Evolutionary conservation across 2,329 filamentous ascomycete genomes (phyloP).

Genomic region (Fusarium albosuccineum): DNA sequence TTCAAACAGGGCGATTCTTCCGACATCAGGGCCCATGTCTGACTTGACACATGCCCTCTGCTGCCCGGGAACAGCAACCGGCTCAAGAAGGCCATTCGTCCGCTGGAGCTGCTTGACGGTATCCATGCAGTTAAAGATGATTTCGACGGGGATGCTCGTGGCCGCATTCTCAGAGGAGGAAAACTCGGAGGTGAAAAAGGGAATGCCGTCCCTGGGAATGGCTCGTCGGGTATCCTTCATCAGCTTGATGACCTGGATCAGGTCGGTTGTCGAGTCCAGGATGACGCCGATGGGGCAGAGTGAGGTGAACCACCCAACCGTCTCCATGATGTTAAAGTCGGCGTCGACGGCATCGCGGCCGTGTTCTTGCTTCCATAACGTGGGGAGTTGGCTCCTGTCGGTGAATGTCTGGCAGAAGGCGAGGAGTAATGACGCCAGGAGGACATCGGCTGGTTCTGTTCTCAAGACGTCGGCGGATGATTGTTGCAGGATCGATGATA

Average conservation of each 20-base stretch:
- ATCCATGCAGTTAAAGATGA: slow-evolving; percentile 70
- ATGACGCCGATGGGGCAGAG: slow-evolving; percentile 64
- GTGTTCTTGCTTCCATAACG: slow-evolving; percentile 67
- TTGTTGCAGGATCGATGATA: slow-evolving; percentile 58
- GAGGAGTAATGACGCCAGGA: slow-evolving; percentile 66
- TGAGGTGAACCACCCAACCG: slow-evolving; percentile 72
- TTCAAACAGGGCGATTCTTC: slow-evolving; percentile 65
- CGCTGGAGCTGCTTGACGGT: slow-evolving; percentile 62
- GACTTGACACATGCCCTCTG: slow-evolving; percentile 55
- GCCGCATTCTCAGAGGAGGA: slow-evolving; percentile 50
- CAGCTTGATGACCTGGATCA: slow-evolving; percentile 64
- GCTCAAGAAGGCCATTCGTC: slow-evolving; percentile 63
- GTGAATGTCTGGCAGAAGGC: slow-evolving; percentile 69
- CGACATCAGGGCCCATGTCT: slow-evolving; percentile 60
- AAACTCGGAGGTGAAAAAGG: slow-evolving; percentile 63
- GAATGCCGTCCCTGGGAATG: slow-evolving; percentile 59
- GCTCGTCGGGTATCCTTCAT: slow-evolving; percentile 65
- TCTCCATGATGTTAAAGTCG: slow-evolving; percentile 66
- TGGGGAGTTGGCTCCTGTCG: slow-evolving; percentile 60
- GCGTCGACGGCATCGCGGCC: slow-evolving; percentile 60
- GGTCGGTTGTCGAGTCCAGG: slow-evolving; percentile 59
- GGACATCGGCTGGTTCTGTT: slow-evolving; percentile 66
- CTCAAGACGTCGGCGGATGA: slow-evolving; percentile 61
- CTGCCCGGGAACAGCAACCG: slow-evolving; percentile 57
- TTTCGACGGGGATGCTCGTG: slow-evolving; percentile 65